These are phyloP conservation scores for Thermochaetoides dissita DNA, from an alignment of 2,329 filamentous ascomycete genomes.

Conservation along the genomic window DNA sequence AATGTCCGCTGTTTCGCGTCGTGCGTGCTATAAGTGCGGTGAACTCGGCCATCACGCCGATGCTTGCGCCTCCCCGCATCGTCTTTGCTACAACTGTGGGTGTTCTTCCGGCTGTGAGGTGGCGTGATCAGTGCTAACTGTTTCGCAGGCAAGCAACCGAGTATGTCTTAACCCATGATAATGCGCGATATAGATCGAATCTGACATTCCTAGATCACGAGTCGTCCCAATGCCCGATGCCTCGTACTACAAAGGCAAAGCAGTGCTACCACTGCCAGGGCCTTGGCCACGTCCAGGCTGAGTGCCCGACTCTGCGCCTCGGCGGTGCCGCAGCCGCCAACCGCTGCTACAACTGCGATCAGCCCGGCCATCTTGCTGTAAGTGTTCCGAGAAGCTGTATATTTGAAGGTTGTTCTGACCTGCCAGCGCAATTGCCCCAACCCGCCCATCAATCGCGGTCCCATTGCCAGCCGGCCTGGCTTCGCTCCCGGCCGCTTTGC, in stretches of 20 bases:
- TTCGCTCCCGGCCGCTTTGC: slow-evolving; percentile 51
- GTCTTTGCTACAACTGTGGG: slow-evolving; percentile 98
- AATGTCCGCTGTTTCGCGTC: slow-evolving; percentile 62
- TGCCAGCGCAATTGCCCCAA: slow-evolving; percentile 66
- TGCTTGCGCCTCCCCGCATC: slow-evolving; percentile 94
- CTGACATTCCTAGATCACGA: slow-evolving; percentile 45
- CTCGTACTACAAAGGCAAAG: slow-evolving; percentile 95
- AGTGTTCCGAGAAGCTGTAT: slow-evolving; percentile 21
- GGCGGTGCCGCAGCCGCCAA: slow-evolving; percentile 69
- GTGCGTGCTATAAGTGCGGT: slow-evolving; percentile 72
- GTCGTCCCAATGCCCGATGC: slow-evolving; percentile 92
- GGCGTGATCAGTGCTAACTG: too few species aligned
- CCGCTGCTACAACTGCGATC: slow-evolving; percentile 93
- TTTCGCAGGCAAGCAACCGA: slow-evolving; percentile 61
- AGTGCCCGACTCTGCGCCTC: slow-evolving; percentile 91
- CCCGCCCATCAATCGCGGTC: slow-evolving; percentile 55
- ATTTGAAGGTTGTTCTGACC: background rate
- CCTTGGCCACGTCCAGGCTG: slow-evolving; percentile 92
- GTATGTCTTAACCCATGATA: slow-evolving; percentile 23
- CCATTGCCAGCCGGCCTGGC: slow-evolving; percentile 56
- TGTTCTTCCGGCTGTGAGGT: slow-evolving; percentile 9
- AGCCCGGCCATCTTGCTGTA: slow-evolving; percentile 83
- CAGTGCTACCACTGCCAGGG: slow-evolving; percentile 99
- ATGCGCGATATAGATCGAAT: slow-evolving; percentile 1
- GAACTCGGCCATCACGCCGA: slow-evolving; percentile 72